Conservation (phyloP, 345 rosid species). For the Brassica carinata region DNA sequence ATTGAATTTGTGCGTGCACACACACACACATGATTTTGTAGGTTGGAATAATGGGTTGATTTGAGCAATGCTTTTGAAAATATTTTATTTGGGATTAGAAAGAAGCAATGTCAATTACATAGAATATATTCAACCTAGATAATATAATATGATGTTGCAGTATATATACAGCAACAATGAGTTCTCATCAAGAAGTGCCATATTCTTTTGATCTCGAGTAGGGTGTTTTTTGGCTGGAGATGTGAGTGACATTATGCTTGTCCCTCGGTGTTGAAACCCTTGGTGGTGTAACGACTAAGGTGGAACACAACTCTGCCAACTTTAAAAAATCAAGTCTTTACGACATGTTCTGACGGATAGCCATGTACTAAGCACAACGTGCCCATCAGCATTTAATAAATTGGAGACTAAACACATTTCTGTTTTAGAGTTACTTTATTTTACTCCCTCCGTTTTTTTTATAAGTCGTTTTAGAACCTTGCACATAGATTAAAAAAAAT, state of each 20-base stretch:
- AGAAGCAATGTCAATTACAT: constrained; percentile 1
- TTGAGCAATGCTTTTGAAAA: constrained; percentile 19
- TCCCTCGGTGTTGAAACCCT: constrained; percentile 73
- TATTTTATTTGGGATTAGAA: neutral
- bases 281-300: constrained; percentile 96
- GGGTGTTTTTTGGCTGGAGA: constrained; percentile 84
- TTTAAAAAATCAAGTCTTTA: constrained; percentile 89
- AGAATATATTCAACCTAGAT: neutral
- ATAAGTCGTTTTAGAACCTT: too few species aligned
- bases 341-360: constrained; percentile 95
- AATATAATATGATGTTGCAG: neutral
- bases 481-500: too few species aligned
- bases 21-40: too few species aligned
- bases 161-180: neutral
- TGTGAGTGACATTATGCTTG: constrained; percentile 83
- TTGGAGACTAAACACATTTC: too few species aligned
- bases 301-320: constrained; percentile 87
- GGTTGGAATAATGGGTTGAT: constrained; percentile 29
- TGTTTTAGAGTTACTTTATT: too few species aligned
- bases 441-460: too few species aligned
- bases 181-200: neutral
- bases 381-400: constrained; percentile 55
- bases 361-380: constrained; percentile 92
- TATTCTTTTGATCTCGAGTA: neutral
- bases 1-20: too few species aligned